Conservation (phyloP, 352 stramenopile genomes). For the Phytopythium helicoides region DNA sequence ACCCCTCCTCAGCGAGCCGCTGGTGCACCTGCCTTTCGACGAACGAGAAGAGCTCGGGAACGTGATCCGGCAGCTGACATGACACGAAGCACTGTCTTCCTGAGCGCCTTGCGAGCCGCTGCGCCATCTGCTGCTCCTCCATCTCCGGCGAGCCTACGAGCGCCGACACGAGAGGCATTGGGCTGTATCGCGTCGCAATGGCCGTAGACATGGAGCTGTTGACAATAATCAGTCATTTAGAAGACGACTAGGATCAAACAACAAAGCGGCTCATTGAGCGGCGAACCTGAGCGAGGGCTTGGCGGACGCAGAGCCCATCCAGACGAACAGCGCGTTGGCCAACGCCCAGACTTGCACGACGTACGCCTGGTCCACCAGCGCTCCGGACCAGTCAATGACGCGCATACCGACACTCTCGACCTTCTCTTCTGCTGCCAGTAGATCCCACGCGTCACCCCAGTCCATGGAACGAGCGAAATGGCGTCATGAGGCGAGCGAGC, state of each 20-base stretch:
- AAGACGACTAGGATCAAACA: not conserved
- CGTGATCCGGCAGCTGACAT: slow-evolving; percentile 68
- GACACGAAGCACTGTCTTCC: slow-evolving; percentile 78
- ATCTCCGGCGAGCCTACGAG: slow-evolving; percentile 65
- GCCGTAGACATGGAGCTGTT: slow-evolving; percentile 73
- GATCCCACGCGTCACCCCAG: too few relatives aligned
- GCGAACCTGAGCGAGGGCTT: slow-evolving; percentile 37
- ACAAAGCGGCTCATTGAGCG: not conserved
- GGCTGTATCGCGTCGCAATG: slow-evolving; percentile 72
- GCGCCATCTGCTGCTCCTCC: slow-evolving; percentile 81
- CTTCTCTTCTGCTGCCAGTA: not conserved
- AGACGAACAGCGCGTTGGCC: slow-evolving; percentile 68
- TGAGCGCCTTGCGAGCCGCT: slow-evolving; percentile 62
- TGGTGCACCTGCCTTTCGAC: slow-evolving; percentile 65
- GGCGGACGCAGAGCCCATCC: slow-evolving; percentile 55
- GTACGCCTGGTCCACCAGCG: slow-evolving; percentile 66
- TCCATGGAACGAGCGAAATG: too few relatives aligned
- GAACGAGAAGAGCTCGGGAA: slow-evolving; percentile 68
- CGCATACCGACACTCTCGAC: too few relatives aligned
- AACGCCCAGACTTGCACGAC: slow-evolving; percentile 76
- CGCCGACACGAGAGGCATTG: slow-evolving; percentile 77
- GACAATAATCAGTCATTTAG: too few relatives aligned
- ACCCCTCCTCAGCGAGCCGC: slow-evolving; percentile 46
- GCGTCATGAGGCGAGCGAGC: too few relatives aligned
- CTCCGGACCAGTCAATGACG: slow-evolving; percentile 52